Base-by-base conservation (phyloP, 192 early-diverging fungal species). In the Helicostylum pulchrum region DNA sequence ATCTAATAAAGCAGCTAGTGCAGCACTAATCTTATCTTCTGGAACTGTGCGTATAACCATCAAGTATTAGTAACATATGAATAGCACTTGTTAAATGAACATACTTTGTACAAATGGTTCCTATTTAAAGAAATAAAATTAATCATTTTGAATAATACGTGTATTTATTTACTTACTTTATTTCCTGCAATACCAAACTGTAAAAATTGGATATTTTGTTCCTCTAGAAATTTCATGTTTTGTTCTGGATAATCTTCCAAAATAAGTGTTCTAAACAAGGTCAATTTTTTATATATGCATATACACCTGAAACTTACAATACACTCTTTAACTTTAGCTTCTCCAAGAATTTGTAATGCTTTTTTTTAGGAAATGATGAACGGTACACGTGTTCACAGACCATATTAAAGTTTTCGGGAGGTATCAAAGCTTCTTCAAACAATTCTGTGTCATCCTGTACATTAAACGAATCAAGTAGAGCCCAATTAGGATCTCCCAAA, bases 391-490 rank as follows among this genome's bases (percentile, higher is more conserved):
- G 90, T 7, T 88, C 87, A 34, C 89, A 87, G 19, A 99, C 95
- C 93, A 97, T 96, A 57, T 88, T 89, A 76, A 99, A 96, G 84
- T 97, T 97, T 56, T 92, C 86, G 0, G 94, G 93, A 9, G 96
- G 96, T 50, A 94, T 87, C 17, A 96, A 54, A 7, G 85, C 80
- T 66, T 83, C 81, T n/a, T 83, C 80, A 53, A 78, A 84, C 1
- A 73, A 53, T 2, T 62, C 50, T 0, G 67, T 67, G 39, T 86
- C 83, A 21, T 78, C 77, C 8, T 73, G 61, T 2, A 52, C 53
- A 36, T 55, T 63, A 39, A 63, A 67, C 10, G 62, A 54, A 47
- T 67, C 65, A n/a, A 65, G 15, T 7, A 55, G 23, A 7, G 65
- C 49, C 71, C 71, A 73, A 19, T 62, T 64, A 21, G 71, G 64